Base-by-base conservation (phyloP, 257 asterid species). In the Linderniella brevidens region DNA sequence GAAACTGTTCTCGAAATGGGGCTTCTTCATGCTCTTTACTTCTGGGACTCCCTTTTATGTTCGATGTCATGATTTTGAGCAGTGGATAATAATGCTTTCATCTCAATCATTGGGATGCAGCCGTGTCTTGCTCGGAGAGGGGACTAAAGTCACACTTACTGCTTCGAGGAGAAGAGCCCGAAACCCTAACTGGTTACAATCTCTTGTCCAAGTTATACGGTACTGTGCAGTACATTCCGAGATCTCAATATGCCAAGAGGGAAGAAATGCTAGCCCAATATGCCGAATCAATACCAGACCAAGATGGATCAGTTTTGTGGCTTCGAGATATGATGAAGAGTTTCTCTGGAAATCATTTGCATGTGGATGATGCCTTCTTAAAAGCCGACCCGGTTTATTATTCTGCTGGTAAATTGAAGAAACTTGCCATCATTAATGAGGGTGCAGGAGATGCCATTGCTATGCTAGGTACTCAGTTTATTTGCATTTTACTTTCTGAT, bases 151-250 rank as follows among this genome's bases (percentile, higher is more conserved):
- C 95, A 5, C 97, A 79, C 63, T 68, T 83, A 64, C 86, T 88
- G 63, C 86, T 83, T 43, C 78, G 95, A 53, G 97, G 97, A 49
- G 95, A 88, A 61, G 86, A 80, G 66, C 97, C 93, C 11, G 76
- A 85, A 65, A 72, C 68, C 50, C 71, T 80, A 52, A 84, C 93
- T 0, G 93, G 97, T 49, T 80, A 78, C 71, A 72, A 75, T 67
- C 75, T 88, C 37, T 72, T 88, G 54, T 88, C 97, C 29, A 64
- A 64, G 44, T 41, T 88, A 41, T 80, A 78, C 13, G 95, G 95
- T 37, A 59, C 80, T 55, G 90, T 78, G 49, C 66, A 66, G 36
- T 88, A 83, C 57, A 70, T 76, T 32, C 92, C 86, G 0, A 76
- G 95, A 73, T 70, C 86, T 19, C 36, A 57, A 15, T 88, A 83